phyloP scores from a whole-genome alignment of 2,329 filamentous ascomycete species.

The Neurospora crassa region DNA sequence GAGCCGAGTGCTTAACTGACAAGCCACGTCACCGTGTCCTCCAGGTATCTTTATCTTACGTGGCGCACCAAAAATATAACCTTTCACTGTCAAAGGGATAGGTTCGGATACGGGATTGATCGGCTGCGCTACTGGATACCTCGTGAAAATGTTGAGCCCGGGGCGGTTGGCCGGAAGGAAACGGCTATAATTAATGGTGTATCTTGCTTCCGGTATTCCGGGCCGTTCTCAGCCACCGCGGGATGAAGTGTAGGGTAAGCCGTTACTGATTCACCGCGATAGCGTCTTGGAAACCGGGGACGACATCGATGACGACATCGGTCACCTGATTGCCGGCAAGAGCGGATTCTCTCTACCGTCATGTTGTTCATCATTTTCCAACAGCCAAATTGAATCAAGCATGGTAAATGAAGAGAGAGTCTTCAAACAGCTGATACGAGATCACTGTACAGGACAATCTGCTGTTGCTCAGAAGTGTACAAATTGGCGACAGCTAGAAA shows the following conservation, averaged over 20 bases:
- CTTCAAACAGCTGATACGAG: not conserved
- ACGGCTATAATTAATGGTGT: not conserved
- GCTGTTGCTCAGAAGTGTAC: not conserved
- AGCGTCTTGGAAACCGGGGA: not conserved
- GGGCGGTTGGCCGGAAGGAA: not conserved
- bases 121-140: not conserved
- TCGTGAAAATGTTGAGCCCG: not conserved
- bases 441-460: not conserved
- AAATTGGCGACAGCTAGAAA: not conserved
- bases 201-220: not conserved
- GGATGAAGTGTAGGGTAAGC: not conserved
- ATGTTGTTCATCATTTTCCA: not conserved
- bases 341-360: not conserved
- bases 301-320: not conserved
- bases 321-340: not conserved
- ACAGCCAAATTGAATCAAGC: not conserved
- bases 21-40: too few species aligned
- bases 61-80: too few species aligned
- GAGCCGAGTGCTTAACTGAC: too few species aligned
- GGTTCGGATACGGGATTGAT: too few species aligned
- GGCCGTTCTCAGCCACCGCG: not conserved
- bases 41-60: too few species aligned
- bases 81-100: too few species aligned
- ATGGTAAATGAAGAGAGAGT: not conserved
- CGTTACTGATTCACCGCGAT: not conserved